A percentile compares a stretch with the other conserved stretches of the same genome.
phyloP scores from a whole-genome alignment of 768 basidiomycete genomes.

The Ramaria sp. region DNA sequence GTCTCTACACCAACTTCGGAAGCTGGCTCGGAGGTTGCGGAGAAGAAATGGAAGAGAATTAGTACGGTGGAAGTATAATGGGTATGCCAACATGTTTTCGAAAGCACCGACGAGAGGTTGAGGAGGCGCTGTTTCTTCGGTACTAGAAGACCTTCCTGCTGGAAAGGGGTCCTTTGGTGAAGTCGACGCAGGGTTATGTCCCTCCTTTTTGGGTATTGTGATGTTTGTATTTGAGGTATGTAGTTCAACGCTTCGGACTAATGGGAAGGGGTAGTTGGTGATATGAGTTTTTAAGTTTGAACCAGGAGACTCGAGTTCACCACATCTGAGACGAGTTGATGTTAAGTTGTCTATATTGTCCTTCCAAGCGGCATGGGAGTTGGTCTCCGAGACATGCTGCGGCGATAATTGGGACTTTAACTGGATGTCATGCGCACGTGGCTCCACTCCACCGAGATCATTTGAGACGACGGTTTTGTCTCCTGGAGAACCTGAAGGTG shows the following conservation, averaged over 20 bases:
- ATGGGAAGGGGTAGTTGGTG: background rate
- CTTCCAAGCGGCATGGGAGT: background rate
- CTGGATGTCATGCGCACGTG: background rate
- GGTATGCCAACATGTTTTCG: background rate
- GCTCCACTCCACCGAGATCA: background rate
- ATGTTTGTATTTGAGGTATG: background rate
- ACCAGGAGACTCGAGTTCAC: background rate
- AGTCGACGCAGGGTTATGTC: background rate
- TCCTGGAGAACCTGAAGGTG: background rate
- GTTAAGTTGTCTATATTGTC: background rate
- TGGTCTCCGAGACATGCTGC: background rate
- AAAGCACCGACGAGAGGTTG: slow-evolving; percentile 2
- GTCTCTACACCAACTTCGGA: slow-evolving; percentile 30
- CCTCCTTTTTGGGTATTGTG: background rate
- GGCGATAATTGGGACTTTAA: background rate
- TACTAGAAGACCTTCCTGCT: too few species aligned
- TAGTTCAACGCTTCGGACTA: background rate
- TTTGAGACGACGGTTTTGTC: background rate
- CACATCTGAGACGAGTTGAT: background rate
- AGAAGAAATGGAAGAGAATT: slow-evolving; percentile 43
- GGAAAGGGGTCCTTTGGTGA: background rate
- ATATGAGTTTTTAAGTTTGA: background rate
- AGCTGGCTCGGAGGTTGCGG: slow-evolving; percentile 40
- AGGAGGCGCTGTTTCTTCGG: background rate
- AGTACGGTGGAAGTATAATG: background rate